A percentile compares a stretch with the other conserved stretches of the same genome.
Evolutionary conservation across 768 basidiomycete species (phyloP).

Genomic region (Piloderma croceum): DNA sequence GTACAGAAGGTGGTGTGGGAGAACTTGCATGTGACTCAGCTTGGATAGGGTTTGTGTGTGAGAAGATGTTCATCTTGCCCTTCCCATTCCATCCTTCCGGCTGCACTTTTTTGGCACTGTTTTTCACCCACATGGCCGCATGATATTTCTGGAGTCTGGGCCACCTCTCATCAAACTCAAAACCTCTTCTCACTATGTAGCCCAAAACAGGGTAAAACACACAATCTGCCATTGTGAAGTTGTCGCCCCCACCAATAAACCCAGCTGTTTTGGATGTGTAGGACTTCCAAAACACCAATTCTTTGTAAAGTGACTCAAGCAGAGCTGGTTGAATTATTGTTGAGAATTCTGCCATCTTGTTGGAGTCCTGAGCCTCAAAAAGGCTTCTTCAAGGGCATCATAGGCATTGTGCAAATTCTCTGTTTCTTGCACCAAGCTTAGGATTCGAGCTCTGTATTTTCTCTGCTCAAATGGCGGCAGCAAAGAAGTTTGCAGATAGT

Average conservation of each 20-base stretch:
- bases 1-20: too few species aligned
- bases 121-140: conserved; percentile 19
- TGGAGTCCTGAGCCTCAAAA: conserved; percentile 16
- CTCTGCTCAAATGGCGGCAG: conserved; percentile 18
- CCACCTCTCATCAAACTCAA: conserved; percentile 16
- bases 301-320: conserved; percentile 14
- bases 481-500: conserved; percentile 16
- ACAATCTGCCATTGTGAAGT: conserved; percentile 23
- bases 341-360: conserved; percentile 6
- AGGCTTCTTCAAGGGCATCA: conserved; percentile 23
- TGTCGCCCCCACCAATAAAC: conserved; percentile 21
- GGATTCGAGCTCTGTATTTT: conserved; percentile 11
- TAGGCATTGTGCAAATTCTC: conserved; percentile 24
- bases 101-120: conserved; percentile 20
- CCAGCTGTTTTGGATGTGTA: conserved; percentile 12
- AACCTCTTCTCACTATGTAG: conserved; percentile 25
- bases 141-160: conserved; percentile 20
- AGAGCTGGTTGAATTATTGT: conserved; percentile 14
- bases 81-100: conserved; percentile 19
- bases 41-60: conserved; percentile 12
- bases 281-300: conserved; percentile 23
- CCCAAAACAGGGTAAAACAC: conserved; percentile 25
- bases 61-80: conserved; percentile 20
- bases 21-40: too few species aligned
- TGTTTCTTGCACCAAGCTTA: conserved; percentile 22